Conservation (phyloP, 495 filamentous ascomycete genomes). For the Aspergillus ostianus region DNA sequence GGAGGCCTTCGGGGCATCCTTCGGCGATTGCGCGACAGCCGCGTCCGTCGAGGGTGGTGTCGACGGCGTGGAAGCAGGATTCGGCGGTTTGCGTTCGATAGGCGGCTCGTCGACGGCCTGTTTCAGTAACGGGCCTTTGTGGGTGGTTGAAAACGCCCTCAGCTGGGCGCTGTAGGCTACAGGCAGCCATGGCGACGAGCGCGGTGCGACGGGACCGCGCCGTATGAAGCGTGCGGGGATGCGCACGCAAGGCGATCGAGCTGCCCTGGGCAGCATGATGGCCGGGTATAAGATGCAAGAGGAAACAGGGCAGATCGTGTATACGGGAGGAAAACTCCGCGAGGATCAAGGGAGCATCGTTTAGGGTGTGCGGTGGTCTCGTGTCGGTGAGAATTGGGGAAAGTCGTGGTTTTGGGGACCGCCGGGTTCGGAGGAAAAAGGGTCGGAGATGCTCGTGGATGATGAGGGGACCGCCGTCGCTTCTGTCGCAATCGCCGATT, state of each 20-base stretch:
- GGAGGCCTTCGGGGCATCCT: conserved; percentile 28
- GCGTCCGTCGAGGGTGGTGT: conserved; percentile 20
- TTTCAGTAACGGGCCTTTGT: conserved; percentile 18
- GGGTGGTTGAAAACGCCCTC: conserved; percentile 27
- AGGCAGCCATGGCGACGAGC: conserved; percentile 26
- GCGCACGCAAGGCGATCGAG: conserved; percentile 41
- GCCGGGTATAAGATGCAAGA: conserved; percentile 3
- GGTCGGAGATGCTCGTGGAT: background rate
- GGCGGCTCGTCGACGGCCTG: conserved; percentile 17
- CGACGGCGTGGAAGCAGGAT: conserved; percentile 13
- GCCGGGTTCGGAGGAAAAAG: conserved; percentile 44
- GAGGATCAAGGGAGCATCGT: conserved; percentile 33
- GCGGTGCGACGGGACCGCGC: conserved; percentile 30
- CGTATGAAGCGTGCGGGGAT: conserved; percentile 30
- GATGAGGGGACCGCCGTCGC: conserved; percentile 1
- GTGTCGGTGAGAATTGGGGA: conserved; percentile 4
- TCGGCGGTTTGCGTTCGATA: conserved; percentile 15
- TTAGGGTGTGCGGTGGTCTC: conserved; percentile 1
- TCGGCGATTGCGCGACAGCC: conserved; percentile 21
- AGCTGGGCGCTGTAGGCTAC: conserved; percentile 26
- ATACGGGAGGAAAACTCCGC: background rate
- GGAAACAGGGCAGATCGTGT: background rate
- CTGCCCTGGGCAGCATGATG: conserved; percentile 47
- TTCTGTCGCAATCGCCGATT: conserved; percentile 20
- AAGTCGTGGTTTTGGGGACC: conserved; percentile 22